Evolutionary conservation across 2,329 filamentous ascomycete genomes (phyloP), one percentile per base, ranked within the genome.

Genomic region (Sclerotinia sclerotiorum): DNA sequence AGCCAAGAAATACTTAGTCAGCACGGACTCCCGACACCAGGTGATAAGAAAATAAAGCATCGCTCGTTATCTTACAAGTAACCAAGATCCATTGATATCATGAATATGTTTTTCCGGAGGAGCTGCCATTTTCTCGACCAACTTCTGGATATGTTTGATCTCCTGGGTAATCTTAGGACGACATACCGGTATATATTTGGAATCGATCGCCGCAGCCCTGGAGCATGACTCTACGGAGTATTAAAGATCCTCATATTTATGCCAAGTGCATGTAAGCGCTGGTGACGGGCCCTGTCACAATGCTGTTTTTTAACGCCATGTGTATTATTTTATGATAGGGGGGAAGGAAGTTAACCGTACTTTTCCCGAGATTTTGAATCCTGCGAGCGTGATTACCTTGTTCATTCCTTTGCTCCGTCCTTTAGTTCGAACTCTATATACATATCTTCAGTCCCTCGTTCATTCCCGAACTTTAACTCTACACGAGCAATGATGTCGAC

Each of bases 181-280:
- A 6, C 5, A 35, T 35, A 35, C 35, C 35, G 35, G 11, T 61
- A 19, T 61, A 10, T 24, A 29, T 13, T 32, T 32, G 27, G n/a
- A 17, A 17, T 35, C 42, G 7, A 27, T 2, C 11, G 11, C 32
- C 19, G 24, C 27, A 60, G 13, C n/a, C 29, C 42, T 32, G 15
- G 57, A 42, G 42, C 42, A 60, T 4, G 42, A 48, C 2, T 24
- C 19, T 48, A 1, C 10, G 32, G 32, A 35, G 6, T 35, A 10
- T 60, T n/a, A 19, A 60, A 48, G 55, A 57, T 17, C 21, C 55
- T 57, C 55, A 57, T 57, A 24, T n/a, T 32, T 48, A 19, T 32
- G 57, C 15, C 57, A 32, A 48, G 27, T 57, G 17, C 55, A 57
- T 57, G 55, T n/a, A 57, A 57, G 32, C 55, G 32, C 55, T 57